These are phyloP conservation scores for Misopates orontium DNA, from an alignment of 257 asterid species.

Conservation along the genomic window DNA sequence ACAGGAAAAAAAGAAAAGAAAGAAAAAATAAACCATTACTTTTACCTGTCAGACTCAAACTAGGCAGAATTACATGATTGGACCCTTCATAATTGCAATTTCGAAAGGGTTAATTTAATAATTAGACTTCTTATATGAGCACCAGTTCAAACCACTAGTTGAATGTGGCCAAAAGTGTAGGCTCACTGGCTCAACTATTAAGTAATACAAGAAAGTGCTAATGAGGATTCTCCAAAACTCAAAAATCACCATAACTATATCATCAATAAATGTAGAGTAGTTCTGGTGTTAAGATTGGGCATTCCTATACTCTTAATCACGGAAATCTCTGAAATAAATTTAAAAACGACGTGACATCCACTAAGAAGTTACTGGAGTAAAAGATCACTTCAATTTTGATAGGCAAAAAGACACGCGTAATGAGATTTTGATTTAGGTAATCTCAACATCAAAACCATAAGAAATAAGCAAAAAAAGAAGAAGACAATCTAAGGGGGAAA, in stretches of 20 bases:
- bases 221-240: not conserved
- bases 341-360: not conserved
- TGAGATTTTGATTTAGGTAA: not conserved
- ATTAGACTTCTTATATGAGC: not conserved
- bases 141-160: not conserved
- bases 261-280: too few relatives aligned
- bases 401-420: not conserved
- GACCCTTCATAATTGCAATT: too few relatives aligned
- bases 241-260: too few relatives aligned
- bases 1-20: too few relatives aligned
- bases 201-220: not conserved
- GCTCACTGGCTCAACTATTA: not conserved
- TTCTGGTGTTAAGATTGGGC: too few relatives aligned
- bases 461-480: not conserved
- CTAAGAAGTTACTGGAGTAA: not conserved
- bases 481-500: too few relatives aligned
- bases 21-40: too few relatives aligned
- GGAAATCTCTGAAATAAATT: too few relatives aligned
- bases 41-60: too few relatives aligned
- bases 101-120: too few relatives aligned
- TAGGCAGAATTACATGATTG: too few relatives aligned
- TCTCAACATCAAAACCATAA: slow-evolving; percentile 12
- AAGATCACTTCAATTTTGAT: not conserved
- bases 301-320: too few relatives aligned
- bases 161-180: not conserved